Evolutionary conservation across 768 basidiomycete genomes (phyloP), one percentile per base, ranked within the genome.

Genomic region (Trametes elegans): DNA sequence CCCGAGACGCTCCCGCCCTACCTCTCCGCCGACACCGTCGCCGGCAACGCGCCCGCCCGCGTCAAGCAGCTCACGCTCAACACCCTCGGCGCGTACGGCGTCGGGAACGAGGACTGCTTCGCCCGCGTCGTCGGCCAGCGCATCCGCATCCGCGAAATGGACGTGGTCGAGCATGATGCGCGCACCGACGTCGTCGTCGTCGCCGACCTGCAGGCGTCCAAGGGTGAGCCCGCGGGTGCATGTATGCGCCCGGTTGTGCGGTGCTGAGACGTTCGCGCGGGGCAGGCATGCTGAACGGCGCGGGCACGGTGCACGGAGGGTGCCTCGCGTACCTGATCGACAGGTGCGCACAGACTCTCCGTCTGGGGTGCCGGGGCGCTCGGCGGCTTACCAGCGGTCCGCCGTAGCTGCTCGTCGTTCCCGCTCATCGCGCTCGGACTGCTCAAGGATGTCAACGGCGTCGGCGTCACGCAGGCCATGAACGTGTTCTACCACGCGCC

Each of bases 261-360:
- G n/a, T 29, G 36, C 11, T 21, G 1, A 26, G 36, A 48, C 11
- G 40, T 26, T 26, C 23, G 14, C 21, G 18, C 23, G n/a, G 39
- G 11, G 32, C 58, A 86, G 87, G 79, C 53, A 87, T 88, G 85
- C 72, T 88, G 28, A 90, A 89, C 61, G 87, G 87, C 11, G 84
- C 85, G 23, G 83, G 84, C 2, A 85, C 87, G 80, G 73, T 88
- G 14, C 87, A 88, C 60, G 87, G 88, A n/a, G 87, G 84, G 34
- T 86, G 85, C 50, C 66, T 89, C 29, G 83, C 85, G 40, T 88
- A 88, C 69, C 72, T 89, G 51, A 81, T 88, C 39, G 87, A 89
- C 70, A 88, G 85, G 84, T 84, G 56, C 45, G 78, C 69, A 14
- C 11, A 16, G 38, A 36, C 23, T 29, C 23, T 29, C 32, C n/a